A percentile compares a stretch with the other conserved stretches of the same genome.
These are phyloP conservation scores for Chrysoporthe deuterocubensis DNA, from an alignment of 2,329 filamentous ascomycete genomes.

Conservation along the genomic window DNA sequence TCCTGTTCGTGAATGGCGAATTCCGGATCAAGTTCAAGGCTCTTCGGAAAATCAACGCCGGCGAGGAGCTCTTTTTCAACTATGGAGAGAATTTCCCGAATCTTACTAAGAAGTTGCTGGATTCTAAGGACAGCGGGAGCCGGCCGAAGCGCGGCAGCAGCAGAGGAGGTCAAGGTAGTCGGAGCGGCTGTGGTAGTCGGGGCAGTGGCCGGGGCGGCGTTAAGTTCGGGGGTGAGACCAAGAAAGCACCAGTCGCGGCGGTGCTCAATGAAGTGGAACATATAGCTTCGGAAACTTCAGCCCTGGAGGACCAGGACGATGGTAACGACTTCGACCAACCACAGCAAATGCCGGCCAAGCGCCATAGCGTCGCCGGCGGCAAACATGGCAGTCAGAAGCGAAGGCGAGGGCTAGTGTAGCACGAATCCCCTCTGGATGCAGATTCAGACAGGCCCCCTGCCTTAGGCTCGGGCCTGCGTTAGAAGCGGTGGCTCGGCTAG, in stretches of 20 bases:
- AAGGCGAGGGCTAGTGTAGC: conserved; percentile 14
- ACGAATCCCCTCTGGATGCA: conserved; percentile 4
- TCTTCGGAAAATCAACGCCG: conserved; percentile 65
- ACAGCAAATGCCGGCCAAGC: conserved; percentile 14
- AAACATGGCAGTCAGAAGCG: conserved; percentile 24
- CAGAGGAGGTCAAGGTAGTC: conserved; percentile 20
- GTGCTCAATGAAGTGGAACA: conserved; percentile 21
- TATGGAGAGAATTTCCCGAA: conserved; percentile 74
- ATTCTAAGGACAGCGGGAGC: conserved; percentile 42
- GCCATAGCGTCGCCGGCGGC: conserved; percentile 14
- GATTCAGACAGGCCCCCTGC: conserved; percentile 16
- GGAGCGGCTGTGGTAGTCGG: conserved; percentile 24
- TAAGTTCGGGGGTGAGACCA: conserved; percentile 26
- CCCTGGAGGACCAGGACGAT: conserved; percentile 32
- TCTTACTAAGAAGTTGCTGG: conserved; percentile 56
- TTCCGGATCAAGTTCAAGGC: conserved; percentile 78
- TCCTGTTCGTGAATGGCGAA: conserved; percentile 74
- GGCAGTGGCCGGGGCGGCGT: conserved; percentile 25
- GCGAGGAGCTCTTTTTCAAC: conserved; percentile 81
- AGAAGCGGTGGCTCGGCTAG: conserved; percentile 17
- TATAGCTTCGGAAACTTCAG: background rate
- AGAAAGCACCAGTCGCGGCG: conserved; percentile 19
- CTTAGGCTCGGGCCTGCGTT: conserved; percentile 15
- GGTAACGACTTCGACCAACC: conserved; percentile 28
- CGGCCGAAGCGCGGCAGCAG: conserved; percentile 20